Conservation (phyloP, 176 grass and related monocot genomes). For the Coix lacrymajobi region DNA sequence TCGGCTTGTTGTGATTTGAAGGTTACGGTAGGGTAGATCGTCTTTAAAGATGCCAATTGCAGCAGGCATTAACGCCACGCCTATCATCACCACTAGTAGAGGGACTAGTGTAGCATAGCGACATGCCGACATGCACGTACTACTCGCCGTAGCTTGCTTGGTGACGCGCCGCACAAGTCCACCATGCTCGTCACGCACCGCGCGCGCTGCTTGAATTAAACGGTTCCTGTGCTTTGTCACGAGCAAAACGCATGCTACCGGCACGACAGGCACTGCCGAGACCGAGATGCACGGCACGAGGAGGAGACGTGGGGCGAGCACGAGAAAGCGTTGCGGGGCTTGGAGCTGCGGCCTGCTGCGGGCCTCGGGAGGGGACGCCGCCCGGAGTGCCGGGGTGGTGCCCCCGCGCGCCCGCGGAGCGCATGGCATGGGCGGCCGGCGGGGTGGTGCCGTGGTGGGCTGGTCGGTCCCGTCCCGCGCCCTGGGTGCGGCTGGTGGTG, state of each 20-base stretch:
- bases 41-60: neutral
- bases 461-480: neutral
- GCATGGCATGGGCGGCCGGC: too few relatives aligned
- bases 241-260: neutral
- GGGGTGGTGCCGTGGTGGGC: neutral
- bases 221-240: neutral
- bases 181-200: neutral
- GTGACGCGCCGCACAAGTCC: neutral
- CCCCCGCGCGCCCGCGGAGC: too few relatives aligned
- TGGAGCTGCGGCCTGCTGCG: too few relatives aligned
- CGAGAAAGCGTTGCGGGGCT: neutral
- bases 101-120: neutral
- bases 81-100: neutral
- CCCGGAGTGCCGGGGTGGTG: neutral
- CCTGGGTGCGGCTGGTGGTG: too few relatives aligned
- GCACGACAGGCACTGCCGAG: neutral
- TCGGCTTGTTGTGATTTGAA: neutral
- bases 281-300: neutral
- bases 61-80: neutral
- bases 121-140: too few relatives aligned
- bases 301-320: neutral
- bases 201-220: neutral
- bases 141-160: neutral
- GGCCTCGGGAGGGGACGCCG: neutral
- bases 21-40: neutral